Base-by-base conservation (phyloP, 1,284 basidiomycete species). In the Leccinum ponderosum region DNA sequence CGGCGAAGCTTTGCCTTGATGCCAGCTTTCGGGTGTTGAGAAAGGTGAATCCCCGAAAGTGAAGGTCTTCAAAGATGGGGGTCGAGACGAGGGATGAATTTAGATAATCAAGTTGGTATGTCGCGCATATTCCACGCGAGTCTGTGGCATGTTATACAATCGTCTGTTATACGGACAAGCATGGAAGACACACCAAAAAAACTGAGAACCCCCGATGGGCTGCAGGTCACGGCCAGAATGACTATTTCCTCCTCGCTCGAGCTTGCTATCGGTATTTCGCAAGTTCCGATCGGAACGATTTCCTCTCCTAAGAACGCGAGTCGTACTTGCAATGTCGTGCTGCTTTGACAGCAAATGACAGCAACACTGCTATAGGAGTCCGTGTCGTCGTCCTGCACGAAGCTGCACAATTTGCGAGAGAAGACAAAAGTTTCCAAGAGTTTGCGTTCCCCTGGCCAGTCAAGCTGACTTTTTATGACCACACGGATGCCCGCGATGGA, bases 401-500 rank as follows among this genome's bases (percentile, higher is more conserved):
- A 88, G 4, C 74, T 66, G 65, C 80, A 82, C 6, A 76, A 70
- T 25, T 68, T 62, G 42, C 78, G 73, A 12, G 80, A 63, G 63
- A 86, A 83, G 6, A 83, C 64, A 58, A 84, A 84, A 2, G 76
- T 76, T 53, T 80, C 77, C 29, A 82, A 63, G 12, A 84, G 61
- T 35, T 67, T 61, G 56, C 68, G 64, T 61, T 71, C 59, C 29
- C 69, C 63, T 61, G 73, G 44, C 74, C 70, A 70, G 58, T 67
- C 63, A 48, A 75, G 67, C 29, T 75, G 74, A 57, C 68, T 68
- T 67, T 76, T 78, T 31, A 80, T 69, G 20, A 75, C 73, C 12
- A 86, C 73, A 39, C 82, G 80, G 1, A 69, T 64, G 61, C 83
- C 77, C 17, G 81, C 64, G 5, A 85, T 62, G 0, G 80, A 78